These are phyloP conservation scores for Parietaria judaica DNA, from an alignment of 306 rosid genomes.

Conservation along the genomic window DNA sequence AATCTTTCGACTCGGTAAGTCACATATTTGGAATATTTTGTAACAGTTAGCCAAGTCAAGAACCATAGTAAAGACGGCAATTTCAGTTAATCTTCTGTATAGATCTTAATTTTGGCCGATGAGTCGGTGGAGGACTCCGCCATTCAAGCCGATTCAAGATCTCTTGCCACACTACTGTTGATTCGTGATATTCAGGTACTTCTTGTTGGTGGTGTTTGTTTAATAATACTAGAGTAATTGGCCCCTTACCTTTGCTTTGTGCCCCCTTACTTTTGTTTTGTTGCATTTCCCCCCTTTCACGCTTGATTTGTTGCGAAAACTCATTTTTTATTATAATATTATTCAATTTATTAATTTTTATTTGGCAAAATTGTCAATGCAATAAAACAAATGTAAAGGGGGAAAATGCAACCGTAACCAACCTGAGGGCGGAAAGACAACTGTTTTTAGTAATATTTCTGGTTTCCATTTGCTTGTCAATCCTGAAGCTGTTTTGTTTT, in stretches of 20 bases:
- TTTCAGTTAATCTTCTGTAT: constrained; percentile 21
- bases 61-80: constrained; percentile 4
- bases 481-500: constrained; percentile 14
- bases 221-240: too few species aligned
- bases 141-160: constrained; percentile 95
- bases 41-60: background rate
- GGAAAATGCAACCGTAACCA: too few species aligned
- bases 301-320: too few species aligned
- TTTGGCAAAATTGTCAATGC: too few species aligned
- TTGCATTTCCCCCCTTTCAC: too few species aligned
- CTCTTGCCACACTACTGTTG: constrained; percentile 83
- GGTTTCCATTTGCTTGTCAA: background rate
- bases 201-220: constrained; percentile 4
- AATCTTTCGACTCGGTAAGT: constrained; percentile 85
- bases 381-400: too few species aligned
- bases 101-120: constrained; percentile 87
- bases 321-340: too few species aligned
- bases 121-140: constrained; percentile 97
- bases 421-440: too few species aligned
- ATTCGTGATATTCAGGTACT: constrained; percentile 89
- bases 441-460: too few species aligned
- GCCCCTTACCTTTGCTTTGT: background rate
- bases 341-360: too few species aligned
- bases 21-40: constrained; percentile 7
- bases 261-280: background rate